Evolutionary conservation across 345 rosid genomes (phyloP).

Genomic region (Lumnitzera racemosa): DNA sequence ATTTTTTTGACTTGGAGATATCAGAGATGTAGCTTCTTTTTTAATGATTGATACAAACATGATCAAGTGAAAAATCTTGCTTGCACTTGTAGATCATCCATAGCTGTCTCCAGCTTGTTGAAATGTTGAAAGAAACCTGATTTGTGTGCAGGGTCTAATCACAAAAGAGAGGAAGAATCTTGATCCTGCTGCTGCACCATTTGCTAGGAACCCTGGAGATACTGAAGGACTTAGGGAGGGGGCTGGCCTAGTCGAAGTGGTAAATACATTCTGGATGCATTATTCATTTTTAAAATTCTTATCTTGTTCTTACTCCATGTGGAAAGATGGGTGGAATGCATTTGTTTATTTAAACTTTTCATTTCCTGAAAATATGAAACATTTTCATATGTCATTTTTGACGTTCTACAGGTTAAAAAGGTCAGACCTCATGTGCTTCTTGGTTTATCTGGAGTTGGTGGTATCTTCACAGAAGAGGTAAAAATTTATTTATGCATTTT

Average conservation of each 20-base stretch:
- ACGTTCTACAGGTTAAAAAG: constrained; percentile 63
- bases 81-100: no score
- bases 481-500: constrained; percentile 6
- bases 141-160: constrained; percentile 68
- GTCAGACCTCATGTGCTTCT: constrained; percentile 92
- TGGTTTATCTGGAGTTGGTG: constrained; percentile 99
- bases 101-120: no score
- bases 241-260: constrained; percentile 82
- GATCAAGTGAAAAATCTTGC: no score
- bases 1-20: background rate
- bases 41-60: no score
- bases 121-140: no score
- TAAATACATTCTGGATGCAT: constrained; percentile 25
- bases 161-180: constrained; percentile 80
- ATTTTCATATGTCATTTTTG: constrained; percentile 4
- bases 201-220: constrained; percentile 71
- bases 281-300: constrained; percentile 9
- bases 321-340: background rate
- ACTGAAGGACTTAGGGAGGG: constrained; percentile 72
- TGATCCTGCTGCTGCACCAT: constrained; percentile 80
- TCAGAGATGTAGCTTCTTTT: no score
- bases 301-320: background rate
- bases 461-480: constrained; percentile 85
- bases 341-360: constrained; percentile 2
- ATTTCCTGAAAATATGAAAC: constrained; percentile 7